Evolutionary conservation across 768 basidiomycete genomes (phyloP).

Genomic region (Collybia sordida): DNA sequence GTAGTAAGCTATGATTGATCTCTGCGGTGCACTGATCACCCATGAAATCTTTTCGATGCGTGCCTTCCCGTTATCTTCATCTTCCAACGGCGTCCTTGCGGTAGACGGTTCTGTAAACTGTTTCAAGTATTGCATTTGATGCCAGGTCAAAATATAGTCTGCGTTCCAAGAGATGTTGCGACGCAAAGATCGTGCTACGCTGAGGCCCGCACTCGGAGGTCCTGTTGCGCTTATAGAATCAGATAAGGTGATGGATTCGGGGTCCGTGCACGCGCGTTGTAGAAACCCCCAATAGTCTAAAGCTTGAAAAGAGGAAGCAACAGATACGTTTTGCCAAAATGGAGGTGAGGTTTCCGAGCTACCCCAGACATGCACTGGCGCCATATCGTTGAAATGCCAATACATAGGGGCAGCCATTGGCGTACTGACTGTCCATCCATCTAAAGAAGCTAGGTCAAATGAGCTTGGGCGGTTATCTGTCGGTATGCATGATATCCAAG

Average conservation of each 20-base stretch:
- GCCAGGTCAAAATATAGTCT: constrained; percentile 62
- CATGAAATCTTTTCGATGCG: constrained; percentile 48
- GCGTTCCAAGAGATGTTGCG: constrained; percentile 60
- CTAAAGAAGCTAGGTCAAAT: constrained; percentile 43
- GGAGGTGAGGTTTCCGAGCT: constrained; percentile 47
- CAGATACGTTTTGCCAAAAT: constrained; percentile 52
- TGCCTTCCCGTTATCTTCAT: constrained; percentile 36
- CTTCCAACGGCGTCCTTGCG: constrained; percentile 48
- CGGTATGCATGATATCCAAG: constrained; percentile 46
- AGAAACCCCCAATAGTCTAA: constrained; percentile 59
- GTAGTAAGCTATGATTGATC: constrained; percentile 47
- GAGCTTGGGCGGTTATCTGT: constrained; percentile 42
- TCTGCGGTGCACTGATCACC: constrained; percentile 55
- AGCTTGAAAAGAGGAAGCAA: constrained; percentile 38
- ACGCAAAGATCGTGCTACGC: constrained; percentile 51
- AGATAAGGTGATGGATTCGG: constrained; percentile 20
- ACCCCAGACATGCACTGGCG: constrained; percentile 63
- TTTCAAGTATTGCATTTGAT: constrained; percentile 65
- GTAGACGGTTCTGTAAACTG: constrained; percentile 43
- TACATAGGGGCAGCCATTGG: constrained; percentile 54
- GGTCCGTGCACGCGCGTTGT: constrained; percentile 43
- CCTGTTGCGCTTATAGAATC: constrained; percentile 18
- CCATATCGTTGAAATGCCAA: constrained; percentile 59
- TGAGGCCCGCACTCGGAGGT: constrained; percentile 21
- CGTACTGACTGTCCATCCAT: constrained; percentile 43